These are phyloP conservation scores for Leccinellum rugosiceps DNA, from an alignment of 768 basidiomycete species.

Conservation along the genomic window DNA sequence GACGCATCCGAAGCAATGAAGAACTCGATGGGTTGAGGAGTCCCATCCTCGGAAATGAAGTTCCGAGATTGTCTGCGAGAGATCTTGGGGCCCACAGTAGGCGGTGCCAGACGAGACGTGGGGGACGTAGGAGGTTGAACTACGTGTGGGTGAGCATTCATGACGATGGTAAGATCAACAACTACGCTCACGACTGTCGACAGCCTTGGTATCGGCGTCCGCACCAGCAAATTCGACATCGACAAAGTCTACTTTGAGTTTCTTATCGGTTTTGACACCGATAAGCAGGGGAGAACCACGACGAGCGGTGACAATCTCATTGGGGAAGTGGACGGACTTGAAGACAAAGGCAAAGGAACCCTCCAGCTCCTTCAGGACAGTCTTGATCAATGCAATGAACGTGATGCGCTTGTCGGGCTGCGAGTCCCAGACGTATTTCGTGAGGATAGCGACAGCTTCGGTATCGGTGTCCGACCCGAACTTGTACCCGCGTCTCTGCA, in stretches of 20 bases:
- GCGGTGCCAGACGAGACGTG: constrained; percentile 63
- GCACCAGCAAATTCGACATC: constrained; percentile 92
- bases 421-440: constrained; percentile 95
- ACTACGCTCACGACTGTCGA: constrained; percentile 39
- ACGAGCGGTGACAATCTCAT: constrained; percentile 93
- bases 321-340: constrained; percentile 94
- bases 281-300: constrained; percentile 95
- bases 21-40: constrained; percentile 98
- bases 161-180: neutral
- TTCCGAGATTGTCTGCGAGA: constrained; percentile 93
- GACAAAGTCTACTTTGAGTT: constrained; percentile 99
- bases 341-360: constrained; percentile 99
- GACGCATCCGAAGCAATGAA: constrained; percentile 98
- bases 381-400: constrained; percentile 92
- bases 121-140: constrained; percentile 53
- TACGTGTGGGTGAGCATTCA: constrained; percentile 6
- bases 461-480: constrained; percentile 98
- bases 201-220: constrained; percentile 48
- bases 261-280: constrained; percentile 99
- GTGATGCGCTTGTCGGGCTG: constrained; percentile 80
- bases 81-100: constrained; percentile 65
- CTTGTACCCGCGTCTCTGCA: constrained; percentile 92
- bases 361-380: constrained; percentile 95
- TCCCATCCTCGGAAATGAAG: constrained; percentile 97
- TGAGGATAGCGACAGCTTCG: constrained; percentile 93